Evolutionary conservation across 1,139 yeast species (phyloP).

Genomic region (Kazachstania sp.): DNA sequence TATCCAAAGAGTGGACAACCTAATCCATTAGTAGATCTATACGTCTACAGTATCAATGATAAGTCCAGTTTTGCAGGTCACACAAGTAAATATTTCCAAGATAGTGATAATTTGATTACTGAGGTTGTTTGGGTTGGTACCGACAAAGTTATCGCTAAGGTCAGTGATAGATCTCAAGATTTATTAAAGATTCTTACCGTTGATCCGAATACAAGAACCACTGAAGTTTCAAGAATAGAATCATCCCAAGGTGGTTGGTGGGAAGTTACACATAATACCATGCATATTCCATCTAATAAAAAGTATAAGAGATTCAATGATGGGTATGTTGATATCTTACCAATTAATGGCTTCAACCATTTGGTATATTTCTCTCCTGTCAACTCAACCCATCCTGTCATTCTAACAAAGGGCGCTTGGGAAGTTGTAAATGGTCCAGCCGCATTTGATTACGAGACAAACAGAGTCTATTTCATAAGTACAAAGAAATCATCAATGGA

Average conservation of each 20-base stretch:
- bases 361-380: constrained; percentile 61
- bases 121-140: constrained; percentile 69
- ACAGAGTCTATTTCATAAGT: constrained; percentile 57
- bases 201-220: constrained; percentile 33
- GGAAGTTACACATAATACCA: constrained; percentile 70
- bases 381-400: constrained; percentile 39
- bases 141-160: constrained; percentile 51
- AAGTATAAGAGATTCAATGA: constrained; percentile 35
- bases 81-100: constrained; percentile 40
- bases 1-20: constrained; percentile 91
- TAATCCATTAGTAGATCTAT: constrained; percentile 57
- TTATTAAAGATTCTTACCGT: constrained; percentile 48
- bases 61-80: constrained; percentile 37
- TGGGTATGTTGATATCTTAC: constrained; percentile 71
- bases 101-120: constrained; percentile 42
- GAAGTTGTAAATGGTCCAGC: constrained; percentile 60
- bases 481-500: constrained; percentile 54
- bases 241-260: constrained; percentile 56
- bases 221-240: constrained; percentile 38
- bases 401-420: constrained; percentile 60
- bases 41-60: constrained; percentile 31
- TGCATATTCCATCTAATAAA: constrained; percentile 55
- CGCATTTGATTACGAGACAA: constrained; percentile 47
- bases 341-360: constrained; percentile 57
- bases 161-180: constrained; percentile 69